Percentiles rank a stretch among this genome's conserved stretches.
These are phyloP conservation scores for Heimioporus punctisporus DNA, from an alignment of 1,284 basidiomycete genomes.

Conservation along the genomic window DNA sequence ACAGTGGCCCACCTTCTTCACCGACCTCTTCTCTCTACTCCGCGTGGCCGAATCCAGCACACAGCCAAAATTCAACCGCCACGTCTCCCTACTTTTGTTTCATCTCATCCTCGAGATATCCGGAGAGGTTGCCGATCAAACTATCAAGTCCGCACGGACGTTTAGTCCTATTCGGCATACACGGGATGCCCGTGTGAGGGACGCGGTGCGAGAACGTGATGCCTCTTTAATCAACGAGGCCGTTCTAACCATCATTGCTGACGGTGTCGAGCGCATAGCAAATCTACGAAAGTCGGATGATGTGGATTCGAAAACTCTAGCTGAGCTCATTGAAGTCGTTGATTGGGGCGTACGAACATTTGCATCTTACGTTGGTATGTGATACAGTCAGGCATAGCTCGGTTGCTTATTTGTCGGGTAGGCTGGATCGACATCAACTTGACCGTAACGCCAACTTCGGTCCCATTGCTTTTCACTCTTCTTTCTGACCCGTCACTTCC, in stretches of 20 bases:
- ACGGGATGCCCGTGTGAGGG: slow-evolving; percentile 84
- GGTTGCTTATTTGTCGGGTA: slow-evolving; percentile 34
- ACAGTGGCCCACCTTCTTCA: slow-evolving; percentile 84
- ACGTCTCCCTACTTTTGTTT: slow-evolving; percentile 86
- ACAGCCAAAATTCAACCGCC: slow-evolving; percentile 68
- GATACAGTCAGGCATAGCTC: neutral
- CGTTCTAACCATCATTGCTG: slow-evolving; percentile 82
- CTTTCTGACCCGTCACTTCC: slow-evolving; percentile 81
- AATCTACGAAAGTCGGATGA: slow-evolving; percentile 53
- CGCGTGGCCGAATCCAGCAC: slow-evolving; percentile 58
- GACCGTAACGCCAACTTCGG: slow-evolving; percentile 90
- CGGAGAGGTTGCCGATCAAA: slow-evolving; percentile 90
- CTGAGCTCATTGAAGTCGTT: slow-evolving; percentile 76
- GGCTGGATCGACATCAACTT: slow-evolving; percentile 99
- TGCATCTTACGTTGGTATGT: slow-evolving; percentile 93
- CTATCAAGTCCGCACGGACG: slow-evolving; percentile 82
- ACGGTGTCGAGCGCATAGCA: slow-evolving; percentile 66
- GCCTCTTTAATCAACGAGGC: slow-evolving; percentile 89
- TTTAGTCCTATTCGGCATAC: slow-evolving; percentile 72
- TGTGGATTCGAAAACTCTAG: slow-evolving; percentile 48
- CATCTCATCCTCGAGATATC: slow-evolving; percentile 91
- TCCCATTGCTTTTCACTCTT: slow-evolving; percentile 85
- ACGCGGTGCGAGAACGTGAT: slow-evolving; percentile 90
- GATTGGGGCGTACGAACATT: slow-evolving; percentile 92
- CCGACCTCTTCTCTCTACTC: slow-evolving; percentile 77